Evolutionary conservation across 176 grass and related monocot species (phyloP).

Genomic region (Juncus inflexus): DNA sequence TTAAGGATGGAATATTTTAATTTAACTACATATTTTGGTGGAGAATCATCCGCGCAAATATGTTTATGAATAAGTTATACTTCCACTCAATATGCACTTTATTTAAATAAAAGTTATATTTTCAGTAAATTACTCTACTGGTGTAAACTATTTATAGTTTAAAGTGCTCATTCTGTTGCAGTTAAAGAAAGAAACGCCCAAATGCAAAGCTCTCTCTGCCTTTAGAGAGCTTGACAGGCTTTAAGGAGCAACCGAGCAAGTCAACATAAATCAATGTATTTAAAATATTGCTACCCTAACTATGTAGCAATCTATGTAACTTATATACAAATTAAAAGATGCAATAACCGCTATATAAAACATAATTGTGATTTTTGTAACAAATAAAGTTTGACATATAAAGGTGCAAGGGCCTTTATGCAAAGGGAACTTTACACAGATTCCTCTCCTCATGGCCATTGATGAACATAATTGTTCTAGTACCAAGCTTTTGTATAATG

Average conservation of each 20-base stretch:
- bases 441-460: conserved; percentile 22
- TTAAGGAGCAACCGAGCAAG: conserved; percentile 18
- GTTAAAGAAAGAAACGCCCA: neutral
- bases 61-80: neutral
- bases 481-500: too few species aligned
- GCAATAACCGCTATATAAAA: neutral
- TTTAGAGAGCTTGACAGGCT: conserved; percentile 29
- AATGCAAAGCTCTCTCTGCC: conserved; percentile 13
- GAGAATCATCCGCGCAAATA: neutral
- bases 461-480: too few species aligned
- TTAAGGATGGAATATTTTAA: too few species aligned
- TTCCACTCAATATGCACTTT: neutral
- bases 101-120: conserved; percentile 22
- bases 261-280: conserved; percentile 26
- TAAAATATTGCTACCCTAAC: neutral
- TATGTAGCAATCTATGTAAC: neutral
- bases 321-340: neutral
- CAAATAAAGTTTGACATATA: conserved; percentile 3
- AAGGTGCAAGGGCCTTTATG: conserved; percentile 24
- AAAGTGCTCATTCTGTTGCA: too few species aligned
- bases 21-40: neutral
- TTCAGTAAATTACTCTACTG: conserved; percentile 27
- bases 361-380: neutral
- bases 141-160: neutral
- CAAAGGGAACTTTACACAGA: conserved; percentile 27